phyloP scores from a whole-genome alignment of 257 asterid species.

The Ilex aquifolium region DNA sequence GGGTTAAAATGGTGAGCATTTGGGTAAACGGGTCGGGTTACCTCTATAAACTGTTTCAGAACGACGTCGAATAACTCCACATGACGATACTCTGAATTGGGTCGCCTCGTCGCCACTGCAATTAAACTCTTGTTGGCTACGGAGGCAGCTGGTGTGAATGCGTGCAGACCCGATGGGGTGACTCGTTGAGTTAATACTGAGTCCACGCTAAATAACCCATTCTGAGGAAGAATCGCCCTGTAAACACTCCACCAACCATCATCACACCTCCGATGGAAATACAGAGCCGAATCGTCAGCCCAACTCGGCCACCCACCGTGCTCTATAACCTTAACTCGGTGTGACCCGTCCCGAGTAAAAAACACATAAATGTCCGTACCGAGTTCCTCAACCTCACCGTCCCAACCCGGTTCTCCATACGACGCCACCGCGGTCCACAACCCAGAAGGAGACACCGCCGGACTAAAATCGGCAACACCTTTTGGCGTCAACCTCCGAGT shows the following conservation, averaged over 20 bases:
- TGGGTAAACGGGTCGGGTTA: constrained; percentile 55
- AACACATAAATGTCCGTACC: constrained; percentile 60
- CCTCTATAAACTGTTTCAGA: constrained; percentile 23
- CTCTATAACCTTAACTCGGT: constrained; percentile 62
- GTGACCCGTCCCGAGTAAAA: constrained; percentile 66
- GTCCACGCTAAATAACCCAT: constrained; percentile 19
- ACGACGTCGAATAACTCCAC: constrained; percentile 61
- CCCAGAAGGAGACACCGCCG: constrained; percentile 91
- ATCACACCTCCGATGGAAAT: constrained; percentile 68
- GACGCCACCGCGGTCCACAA: constrained; percentile 87
- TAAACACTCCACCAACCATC: constrained; percentile 96
- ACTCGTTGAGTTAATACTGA: constrained; percentile 48
- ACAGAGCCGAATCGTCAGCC: constrained; percentile 70
- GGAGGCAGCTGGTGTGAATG: constrained; percentile 85
- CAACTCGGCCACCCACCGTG: constrained; percentile 97
- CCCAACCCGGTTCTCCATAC: constrained; percentile 65
- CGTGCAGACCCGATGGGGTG: constrained; percentile 90
- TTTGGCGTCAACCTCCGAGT: constrained; percentile 67
- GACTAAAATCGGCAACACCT: constrained; percentile 75
- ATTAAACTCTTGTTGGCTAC: constrained; percentile 43
- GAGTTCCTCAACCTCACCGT: constrained; percentile 72
- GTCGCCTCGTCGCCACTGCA: constrained; percentile 73
- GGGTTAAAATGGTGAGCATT: constrained; percentile 73
- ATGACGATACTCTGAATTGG: constrained; percentile 63
- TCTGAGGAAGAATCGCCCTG: constrained; percentile 30